phyloP scores from a whole-genome alignment of 2,329 filamentous ascomycete genomes.

The Cladosporium sphaerospermum region DNA sequence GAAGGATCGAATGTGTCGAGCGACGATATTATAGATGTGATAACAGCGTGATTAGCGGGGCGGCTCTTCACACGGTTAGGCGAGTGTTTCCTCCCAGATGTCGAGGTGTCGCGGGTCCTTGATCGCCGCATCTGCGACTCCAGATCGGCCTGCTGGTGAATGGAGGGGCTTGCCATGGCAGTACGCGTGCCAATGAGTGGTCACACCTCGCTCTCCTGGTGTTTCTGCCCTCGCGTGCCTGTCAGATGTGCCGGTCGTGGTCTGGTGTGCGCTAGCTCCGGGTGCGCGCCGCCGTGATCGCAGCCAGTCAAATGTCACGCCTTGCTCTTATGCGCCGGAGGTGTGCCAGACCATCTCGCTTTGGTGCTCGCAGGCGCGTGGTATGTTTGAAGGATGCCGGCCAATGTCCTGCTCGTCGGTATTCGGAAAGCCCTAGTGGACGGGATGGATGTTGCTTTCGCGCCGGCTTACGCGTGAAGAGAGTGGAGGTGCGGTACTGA shows the following conservation, averaged over 20 bases:
- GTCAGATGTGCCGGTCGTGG: background rate
- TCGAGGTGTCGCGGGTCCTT: background rate
- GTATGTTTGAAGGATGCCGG: too few species aligned
- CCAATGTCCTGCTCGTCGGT: too few species aligned
- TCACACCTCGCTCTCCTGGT: too few species aligned
- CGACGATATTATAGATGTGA: constrained; percentile 57
- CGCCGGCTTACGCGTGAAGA: background rate
- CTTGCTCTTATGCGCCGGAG: constrained; percentile 2
- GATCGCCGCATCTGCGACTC: constrained; percentile 1
- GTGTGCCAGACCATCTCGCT: background rate
- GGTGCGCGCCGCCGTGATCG: background rate
- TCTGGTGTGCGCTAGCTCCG: background rate
- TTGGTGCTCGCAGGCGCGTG: background rate
- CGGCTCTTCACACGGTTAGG: constrained; percentile 32
- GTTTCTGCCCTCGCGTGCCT: too few species aligned
- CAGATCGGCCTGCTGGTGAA: background rate
- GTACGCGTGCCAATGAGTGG: background rate
- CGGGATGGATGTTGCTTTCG: too few species aligned
- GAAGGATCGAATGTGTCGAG: constrained; percentile 39
- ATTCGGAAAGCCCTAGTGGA: too few species aligned
- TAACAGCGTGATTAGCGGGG: constrained; percentile 61
- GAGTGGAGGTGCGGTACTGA: background rate
- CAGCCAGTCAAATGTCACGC: constrained; percentile 3
- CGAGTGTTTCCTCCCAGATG: background rate
- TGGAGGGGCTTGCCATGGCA: constrained; percentile 1